Evolutionary conservation across 2,329 filamentous ascomycete genomes (phyloP).

Genomic region (Trichoderma oligosporum): DNA sequence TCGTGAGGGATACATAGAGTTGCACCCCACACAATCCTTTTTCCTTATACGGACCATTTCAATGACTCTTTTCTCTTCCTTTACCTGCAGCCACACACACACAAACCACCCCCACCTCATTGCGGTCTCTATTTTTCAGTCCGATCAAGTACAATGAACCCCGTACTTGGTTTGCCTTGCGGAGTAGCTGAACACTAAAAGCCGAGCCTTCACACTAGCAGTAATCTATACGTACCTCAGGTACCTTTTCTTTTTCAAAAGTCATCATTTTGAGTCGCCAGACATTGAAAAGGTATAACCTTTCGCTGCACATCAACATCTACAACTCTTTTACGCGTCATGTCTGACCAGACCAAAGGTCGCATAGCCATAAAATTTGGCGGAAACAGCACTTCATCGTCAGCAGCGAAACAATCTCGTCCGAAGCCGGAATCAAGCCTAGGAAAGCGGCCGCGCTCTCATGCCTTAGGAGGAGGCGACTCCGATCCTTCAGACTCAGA

Average conservation of each 20-base stretch:
- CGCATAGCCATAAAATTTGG: constrained; percentile 51
- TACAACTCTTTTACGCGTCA: constrained; percentile 24
- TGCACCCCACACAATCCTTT: too few relatives aligned
- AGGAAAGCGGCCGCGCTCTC: constrained; percentile 47
- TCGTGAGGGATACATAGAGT: too few relatives aligned
- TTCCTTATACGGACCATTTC: too few relatives aligned
- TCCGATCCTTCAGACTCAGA: constrained; percentile 41
- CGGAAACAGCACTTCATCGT: constrained; percentile 28
- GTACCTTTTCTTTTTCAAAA: background rate
- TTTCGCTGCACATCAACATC: background rate
- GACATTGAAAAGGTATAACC: background rate
- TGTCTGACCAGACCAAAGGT: constrained; percentile 37
- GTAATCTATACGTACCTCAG: background rate
- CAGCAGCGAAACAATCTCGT: constrained; percentile 28
- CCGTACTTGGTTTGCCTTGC: too few relatives aligned
- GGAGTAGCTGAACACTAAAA: background rate
- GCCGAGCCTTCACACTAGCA: background rate
- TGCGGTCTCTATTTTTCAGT: constrained; percentile 2
- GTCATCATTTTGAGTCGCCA: constrained; percentile 1
- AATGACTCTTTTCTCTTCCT: background rate
- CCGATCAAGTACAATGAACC: background rate
- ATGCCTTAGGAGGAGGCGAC: constrained; percentile 39
- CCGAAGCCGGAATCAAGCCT: constrained; percentile 43
- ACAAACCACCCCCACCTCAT: background rate
- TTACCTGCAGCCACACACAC: background rate